Evolutionary conservation across 352 stramenopile species (phyloP), one percentile per base, ranked within the genome.

Genomic region (Saprolegnia diclina): DNA sequence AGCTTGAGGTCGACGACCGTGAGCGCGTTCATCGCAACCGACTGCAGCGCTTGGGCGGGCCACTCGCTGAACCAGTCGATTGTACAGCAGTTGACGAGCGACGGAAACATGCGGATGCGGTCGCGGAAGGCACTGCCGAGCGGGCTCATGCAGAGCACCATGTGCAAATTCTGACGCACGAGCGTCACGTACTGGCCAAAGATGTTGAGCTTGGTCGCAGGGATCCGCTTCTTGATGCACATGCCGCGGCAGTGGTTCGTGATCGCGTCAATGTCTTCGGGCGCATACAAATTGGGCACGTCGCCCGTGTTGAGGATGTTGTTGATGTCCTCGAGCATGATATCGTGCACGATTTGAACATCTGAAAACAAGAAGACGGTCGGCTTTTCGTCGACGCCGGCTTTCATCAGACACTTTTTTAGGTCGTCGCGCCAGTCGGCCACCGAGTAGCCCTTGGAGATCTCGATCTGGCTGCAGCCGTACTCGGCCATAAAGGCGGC

Each of bases 271-370:
- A 98, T 73, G 50, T 98, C 94, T 72, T 98, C 94, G 0, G 84
- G 67, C 0, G 76, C 88, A 65, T 98, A 98, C 63, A 98, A 71
- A 63, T 98, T 98, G 1, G 94, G 94, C 0, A 98, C 88, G 54
- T 98, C 93, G 19, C 94, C 94, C 24, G 89, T 97, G 77, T 98
- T 98, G 1, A 98, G 79, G 4, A 98, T 87, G 71, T 90, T 96
- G 76, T 98, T 98, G 64, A 98, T 92, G 72, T 98, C 94, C 75
- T 98, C 94, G 2, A 98, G 72, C 92, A 98, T 98, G 11, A 88
- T 87, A 67, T 98, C 94, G 55, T 97, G 79, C 5, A 98, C 89
- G 59, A 98, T 97, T 73, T 97, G 91, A 1, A 96, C 95, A 69
- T 98, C 94, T 0, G 89, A 97, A 64, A 98, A 98, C 7, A 98